phyloP scores from a whole-genome alignment of 495 filamentous ascomycete genomes.

The Talaromyces liani region DNA sequence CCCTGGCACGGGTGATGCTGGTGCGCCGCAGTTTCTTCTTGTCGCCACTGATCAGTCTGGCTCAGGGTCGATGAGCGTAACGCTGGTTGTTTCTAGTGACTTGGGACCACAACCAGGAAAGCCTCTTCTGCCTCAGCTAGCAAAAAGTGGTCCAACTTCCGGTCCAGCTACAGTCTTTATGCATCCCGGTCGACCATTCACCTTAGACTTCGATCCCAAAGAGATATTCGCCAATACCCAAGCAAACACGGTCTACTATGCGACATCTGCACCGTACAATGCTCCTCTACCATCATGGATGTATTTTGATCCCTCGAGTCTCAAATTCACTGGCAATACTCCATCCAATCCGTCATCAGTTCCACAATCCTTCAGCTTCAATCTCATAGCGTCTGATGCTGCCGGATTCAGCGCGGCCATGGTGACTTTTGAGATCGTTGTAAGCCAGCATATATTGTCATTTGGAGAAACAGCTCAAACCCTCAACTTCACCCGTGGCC shows the following conservation, averaged over 20 bases:
- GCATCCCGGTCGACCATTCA: slow-evolving; percentile 36
- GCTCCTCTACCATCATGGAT: slow-evolving; percentile 86
- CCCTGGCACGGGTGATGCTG: slow-evolving; percentile 48
- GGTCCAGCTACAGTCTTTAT: slow-evolving; percentile 38
- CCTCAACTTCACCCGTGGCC: slow-evolving; percentile 52
- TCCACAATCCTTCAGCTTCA: slow-evolving; percentile 65
- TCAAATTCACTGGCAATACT: slow-evolving; percentile 69
- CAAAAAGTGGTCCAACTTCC: slow-evolving; percentile 35
- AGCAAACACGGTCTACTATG: slow-evolving; percentile 59
- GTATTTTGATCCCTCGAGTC: slow-evolving; percentile 52
- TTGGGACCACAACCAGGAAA: slow-evolving; percentile 41
- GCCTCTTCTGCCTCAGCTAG: slow-evolving; percentile 40
- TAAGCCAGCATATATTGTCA: slow-evolving; percentile 59
- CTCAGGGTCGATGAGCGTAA: slow-evolving; percentile 49
- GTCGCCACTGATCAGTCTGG: slow-evolving; percentile 55
- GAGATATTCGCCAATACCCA: slow-evolving; percentile 39
- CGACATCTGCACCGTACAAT: slow-evolving; percentile 61
- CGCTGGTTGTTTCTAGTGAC: slow-evolving; percentile 53
- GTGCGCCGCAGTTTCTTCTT: slow-evolving; percentile 47
- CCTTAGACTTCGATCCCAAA: slow-evolving; percentile 36
- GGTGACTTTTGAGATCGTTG: slow-evolving; percentile 58
- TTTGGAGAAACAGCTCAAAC: slow-evolving; percentile 50
- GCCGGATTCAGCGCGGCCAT: slow-evolving; percentile 63
- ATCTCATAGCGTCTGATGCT: slow-evolving; percentile 74
- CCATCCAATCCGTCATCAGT: slow-evolving; percentile 58